These are phyloP conservation scores for Uncinocarpus reesii DNA, from an alignment of 2,329 filamentous ascomycete genomes.

Conservation along the genomic window DNA sequence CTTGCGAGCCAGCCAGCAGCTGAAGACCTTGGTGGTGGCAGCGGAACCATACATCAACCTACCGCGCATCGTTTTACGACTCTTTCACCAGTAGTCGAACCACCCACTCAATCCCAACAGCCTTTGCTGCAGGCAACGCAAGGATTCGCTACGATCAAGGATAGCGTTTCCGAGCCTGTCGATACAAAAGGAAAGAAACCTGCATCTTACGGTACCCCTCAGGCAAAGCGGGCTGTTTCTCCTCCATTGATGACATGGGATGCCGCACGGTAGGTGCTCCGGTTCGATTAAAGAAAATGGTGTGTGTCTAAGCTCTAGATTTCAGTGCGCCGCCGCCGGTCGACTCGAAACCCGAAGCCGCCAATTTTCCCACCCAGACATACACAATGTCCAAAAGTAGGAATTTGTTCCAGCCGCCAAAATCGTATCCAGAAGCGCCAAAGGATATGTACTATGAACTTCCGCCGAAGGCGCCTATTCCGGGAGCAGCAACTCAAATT, in stretches of 20 bases:
- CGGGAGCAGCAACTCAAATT: conserved; percentile 54
- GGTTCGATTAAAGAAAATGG: conserved; percentile 5
- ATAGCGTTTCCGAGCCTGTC: conserved; percentile 13
- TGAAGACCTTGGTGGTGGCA: not conserved
- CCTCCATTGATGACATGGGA: conserved; percentile 54
- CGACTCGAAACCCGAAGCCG: conserved; percentile 70
- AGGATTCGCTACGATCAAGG: conserved; percentile 10
- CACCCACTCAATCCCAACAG: not conserved
- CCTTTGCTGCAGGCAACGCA: not conserved
- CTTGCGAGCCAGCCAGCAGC: not conserved
- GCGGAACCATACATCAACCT: not conserved
- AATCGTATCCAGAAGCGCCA: conserved; percentile 69
- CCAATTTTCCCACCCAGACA: conserved; percentile 65
- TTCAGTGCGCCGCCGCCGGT: conserved; percentile 50
- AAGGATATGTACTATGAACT: conserved; percentile 82
- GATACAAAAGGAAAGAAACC: conserved; percentile 23
- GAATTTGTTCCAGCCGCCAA: conserved; percentile 64
- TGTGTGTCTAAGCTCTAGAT: conserved; percentile 14
- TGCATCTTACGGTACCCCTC: conserved; percentile 28
- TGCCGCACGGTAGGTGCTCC: conserved; percentile 46
- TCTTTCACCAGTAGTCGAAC: too few species aligned
- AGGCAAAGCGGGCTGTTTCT: conserved; percentile 40
- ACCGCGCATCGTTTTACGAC: not conserved
- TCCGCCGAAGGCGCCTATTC: conserved; percentile 48
- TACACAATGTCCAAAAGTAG: conserved; percentile 77